These are phyloP conservation scores for Trametes villosa DNA, from an alignment of 768 basidiomycete genomes.

Conservation along the genomic window DNA sequence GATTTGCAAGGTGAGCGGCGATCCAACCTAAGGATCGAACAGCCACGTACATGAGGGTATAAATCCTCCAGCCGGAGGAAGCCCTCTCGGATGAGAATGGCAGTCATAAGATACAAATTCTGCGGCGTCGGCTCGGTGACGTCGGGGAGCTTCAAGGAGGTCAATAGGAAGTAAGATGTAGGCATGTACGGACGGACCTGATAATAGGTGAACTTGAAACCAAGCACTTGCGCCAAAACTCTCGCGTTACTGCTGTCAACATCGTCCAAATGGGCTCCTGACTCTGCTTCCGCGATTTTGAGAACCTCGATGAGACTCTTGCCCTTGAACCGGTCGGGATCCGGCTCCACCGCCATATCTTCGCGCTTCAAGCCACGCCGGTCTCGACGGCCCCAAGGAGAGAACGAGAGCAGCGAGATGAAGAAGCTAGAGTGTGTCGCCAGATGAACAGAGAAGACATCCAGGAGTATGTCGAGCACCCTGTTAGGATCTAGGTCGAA, in stretches of 20 bases:
- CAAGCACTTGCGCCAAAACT: slow-evolving; percentile 87
- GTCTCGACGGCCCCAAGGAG: slow-evolving; percentile 72
- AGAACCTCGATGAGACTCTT: slow-evolving; percentile 74
- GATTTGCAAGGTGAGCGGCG: neutral
- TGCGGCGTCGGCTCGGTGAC: slow-evolving; percentile 65
- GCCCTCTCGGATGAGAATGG: slow-evolving; percentile 87
- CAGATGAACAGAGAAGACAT: slow-evolving; percentile 84
- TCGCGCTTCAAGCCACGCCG: slow-evolving; percentile 10
- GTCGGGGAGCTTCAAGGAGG: slow-evolving; percentile 51
- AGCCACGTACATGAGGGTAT: slow-evolving; percentile 80
- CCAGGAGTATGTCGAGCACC: slow-evolving; percentile 91
- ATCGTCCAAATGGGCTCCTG: slow-evolving; percentile 17
- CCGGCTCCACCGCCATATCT: slow-evolving; percentile 44
- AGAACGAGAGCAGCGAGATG: slow-evolving; percentile 80
- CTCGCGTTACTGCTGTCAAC: slow-evolving; percentile 45
- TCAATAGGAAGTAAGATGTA: slow-evolving; percentile 10
- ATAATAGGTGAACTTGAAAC: slow-evolving; percentile 96
- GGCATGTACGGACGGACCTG: slow-evolving; percentile 56
- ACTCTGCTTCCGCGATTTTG: slow-evolving; percentile 50
- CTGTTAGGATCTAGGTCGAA: slow-evolving; percentile 97
- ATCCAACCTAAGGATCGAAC: neutral
- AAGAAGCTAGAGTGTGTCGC: slow-evolving; percentile 88
- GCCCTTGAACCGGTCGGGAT: slow-evolving; percentile 50
- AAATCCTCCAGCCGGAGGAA: slow-evolving; percentile 87
- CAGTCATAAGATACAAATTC: slow-evolving; percentile 80